These are phyloP conservation scores for Grosmannia penicillata DNA, from an alignment of 2,329 filamentous ascomycete genomes.

Conservation along the genomic window DNA sequence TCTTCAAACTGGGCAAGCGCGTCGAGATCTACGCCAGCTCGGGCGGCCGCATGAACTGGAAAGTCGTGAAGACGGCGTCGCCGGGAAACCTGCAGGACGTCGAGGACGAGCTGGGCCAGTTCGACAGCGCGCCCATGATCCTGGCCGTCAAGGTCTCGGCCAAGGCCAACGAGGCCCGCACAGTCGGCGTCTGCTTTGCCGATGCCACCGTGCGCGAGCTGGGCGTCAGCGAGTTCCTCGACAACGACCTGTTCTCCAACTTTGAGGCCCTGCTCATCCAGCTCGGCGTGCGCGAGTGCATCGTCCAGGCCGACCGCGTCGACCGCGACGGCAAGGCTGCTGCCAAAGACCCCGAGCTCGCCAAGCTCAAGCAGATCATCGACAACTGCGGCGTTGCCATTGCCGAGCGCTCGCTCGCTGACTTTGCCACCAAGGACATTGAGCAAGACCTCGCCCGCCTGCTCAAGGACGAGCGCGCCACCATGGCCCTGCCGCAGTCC, in stretches of 20 bases:
- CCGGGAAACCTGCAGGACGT: constrained; percentile 94
- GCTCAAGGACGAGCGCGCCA: constrained; percentile 71
- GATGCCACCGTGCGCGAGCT: constrained; percentile 93
- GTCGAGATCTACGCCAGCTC: constrained; percentile 78
- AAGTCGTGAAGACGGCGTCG: constrained; percentile 78
- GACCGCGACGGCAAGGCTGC: constrained; percentile 31
- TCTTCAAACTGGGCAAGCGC: constrained; percentile 81
- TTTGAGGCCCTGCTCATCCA: constrained; percentile 95
- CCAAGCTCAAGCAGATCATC: constrained; percentile 77
- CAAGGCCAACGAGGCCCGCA: constrained; percentile 72
- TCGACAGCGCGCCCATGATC: constrained; percentile 87
- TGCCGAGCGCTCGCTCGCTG: constrained; percentile 58
- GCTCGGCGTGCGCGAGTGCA: constrained; percentile 83
- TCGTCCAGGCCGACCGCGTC: constrained; percentile 68
- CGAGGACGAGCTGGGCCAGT: constrained; percentile 78
- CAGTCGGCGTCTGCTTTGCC: constrained; percentile 90
- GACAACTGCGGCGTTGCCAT: constrained; percentile 86
- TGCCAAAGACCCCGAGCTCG: constrained; percentile 74
- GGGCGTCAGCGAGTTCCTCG: constrained; percentile 94
- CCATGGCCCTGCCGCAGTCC: constrained; percentile 68
- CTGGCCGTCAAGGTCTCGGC: constrained; percentile 84
- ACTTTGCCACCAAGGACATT: constrained; percentile 84
- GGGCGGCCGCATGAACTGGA: constrained; percentile 77
- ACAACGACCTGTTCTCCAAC: constrained; percentile 97
- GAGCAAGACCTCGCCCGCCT: constrained; percentile 85